Conservation (phyloP, 768 basidiomycete genomes). For the Psilocybe cubensis region DNA sequence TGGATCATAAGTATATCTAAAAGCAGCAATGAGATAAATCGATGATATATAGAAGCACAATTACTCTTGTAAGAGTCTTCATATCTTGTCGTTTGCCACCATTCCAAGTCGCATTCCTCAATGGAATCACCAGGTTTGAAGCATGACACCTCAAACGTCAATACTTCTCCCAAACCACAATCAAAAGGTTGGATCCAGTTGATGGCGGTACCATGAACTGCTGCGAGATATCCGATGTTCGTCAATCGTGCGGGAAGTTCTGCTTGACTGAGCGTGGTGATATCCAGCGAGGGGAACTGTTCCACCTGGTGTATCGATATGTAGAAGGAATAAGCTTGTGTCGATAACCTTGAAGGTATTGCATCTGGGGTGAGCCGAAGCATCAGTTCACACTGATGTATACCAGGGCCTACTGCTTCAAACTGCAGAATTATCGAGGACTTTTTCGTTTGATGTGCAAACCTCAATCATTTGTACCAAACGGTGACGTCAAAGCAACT, state of each 20-base stretch:
- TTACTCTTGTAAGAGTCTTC: background rate
- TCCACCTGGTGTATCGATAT: conserved; percentile 2
- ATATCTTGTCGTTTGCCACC: background rate
- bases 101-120: background rate
- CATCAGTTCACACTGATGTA: background rate
- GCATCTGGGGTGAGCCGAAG: background rate
- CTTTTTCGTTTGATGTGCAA: background rate
- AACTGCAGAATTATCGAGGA: background rate
- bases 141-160: conserved; percentile 6
- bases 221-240: background rate
- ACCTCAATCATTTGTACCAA: too few species aligned
- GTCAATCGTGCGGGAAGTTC: background rate
- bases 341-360: background rate
- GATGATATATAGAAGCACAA: too few species aligned
- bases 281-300: background rate
- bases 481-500: too few species aligned
- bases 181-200: background rate
- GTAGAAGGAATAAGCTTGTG: background rate
- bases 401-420: background rate
- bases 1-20: too few species aligned
- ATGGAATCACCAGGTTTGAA: background rate
- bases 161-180: background rate
- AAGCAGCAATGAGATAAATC: too few species aligned
- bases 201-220: background rate
- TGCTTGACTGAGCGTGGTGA: background rate